A percentile compares a stretch with the other conserved stretches of the same genome.
These are phyloP conservation scores for Blumeriella jaapii DNA, from an alignment of 2,329 filamentous ascomycete genomes.

Conservation along the genomic window DNA sequence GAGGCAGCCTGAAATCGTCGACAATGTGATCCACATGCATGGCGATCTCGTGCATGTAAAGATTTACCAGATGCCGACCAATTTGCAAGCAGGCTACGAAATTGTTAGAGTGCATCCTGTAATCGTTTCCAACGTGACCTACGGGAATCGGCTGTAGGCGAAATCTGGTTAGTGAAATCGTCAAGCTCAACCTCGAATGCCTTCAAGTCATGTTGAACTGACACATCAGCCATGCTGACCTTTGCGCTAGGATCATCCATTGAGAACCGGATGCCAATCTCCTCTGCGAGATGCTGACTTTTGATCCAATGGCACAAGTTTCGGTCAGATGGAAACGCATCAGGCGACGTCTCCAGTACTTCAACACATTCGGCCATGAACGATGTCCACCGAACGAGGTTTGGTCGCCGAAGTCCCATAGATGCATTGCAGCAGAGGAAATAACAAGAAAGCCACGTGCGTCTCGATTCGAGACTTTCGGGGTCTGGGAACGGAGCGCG, in stretches of 20 bases:
- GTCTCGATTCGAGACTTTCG: slow-evolving; percentile 26
- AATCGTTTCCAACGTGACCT: slow-evolving; percentile 14
- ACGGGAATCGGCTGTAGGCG: slow-evolving; percentile 28
- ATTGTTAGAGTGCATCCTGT: slow-evolving; percentile 5
- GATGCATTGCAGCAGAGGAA: slow-evolving; percentile 31
- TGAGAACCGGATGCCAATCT: slow-evolving; percentile 42
- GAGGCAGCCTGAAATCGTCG: slow-evolving; percentile 36
- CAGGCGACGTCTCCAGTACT: slow-evolving; percentile 30
- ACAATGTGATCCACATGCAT: slow-evolving; percentile 45
- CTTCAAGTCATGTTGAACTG: slow-evolving; percentile 42
- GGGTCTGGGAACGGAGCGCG: slow-evolving; percentile 27
- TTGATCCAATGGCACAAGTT: slow-evolving; percentile 32
- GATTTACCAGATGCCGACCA: slow-evolving; percentile 39
- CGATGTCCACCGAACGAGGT: slow-evolving; percentile 32
- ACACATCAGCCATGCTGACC: slow-evolving; percentile 41
- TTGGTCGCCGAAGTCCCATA: slow-evolving; percentile 34
- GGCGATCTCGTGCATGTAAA: slow-evolving; percentile 49
- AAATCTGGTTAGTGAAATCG: slow-evolving; percentile 33
- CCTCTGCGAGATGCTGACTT: slow-evolving; percentile 40
- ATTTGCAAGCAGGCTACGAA: slow-evolving; percentile 35
- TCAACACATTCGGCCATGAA: slow-evolving; percentile 36
- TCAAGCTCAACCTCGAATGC: slow-evolving; percentile 42
- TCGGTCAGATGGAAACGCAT: slow-evolving; percentile 32
- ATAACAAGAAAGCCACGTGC: slow-evolving; percentile 28
- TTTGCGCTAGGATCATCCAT: slow-evolving; percentile 33